phyloP scores from a whole-genome alignment of 768 basidiomycete genomes.

The Auriculariales sp. region DNA sequence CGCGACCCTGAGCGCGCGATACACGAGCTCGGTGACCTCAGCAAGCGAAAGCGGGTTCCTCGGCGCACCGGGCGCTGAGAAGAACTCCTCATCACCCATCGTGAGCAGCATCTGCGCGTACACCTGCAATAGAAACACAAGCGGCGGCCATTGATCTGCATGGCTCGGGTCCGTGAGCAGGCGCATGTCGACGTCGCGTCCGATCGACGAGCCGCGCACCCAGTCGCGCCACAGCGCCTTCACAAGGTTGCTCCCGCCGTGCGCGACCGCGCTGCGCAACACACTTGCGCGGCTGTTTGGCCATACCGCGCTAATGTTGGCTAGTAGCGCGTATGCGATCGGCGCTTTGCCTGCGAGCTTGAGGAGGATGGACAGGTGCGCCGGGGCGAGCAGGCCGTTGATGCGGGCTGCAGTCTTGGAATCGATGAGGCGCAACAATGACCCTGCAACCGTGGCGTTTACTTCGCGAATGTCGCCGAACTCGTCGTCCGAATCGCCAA shows the following conservation, averaged over 20 bases:
- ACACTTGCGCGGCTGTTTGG: conserved; percentile 41
- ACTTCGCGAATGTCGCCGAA: conserved; percentile 2
- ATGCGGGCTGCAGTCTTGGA: conserved; percentile 49
- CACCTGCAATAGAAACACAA: conserved; percentile 67
- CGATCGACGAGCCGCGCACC: conserved; percentile 47
- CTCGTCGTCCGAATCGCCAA: conserved; percentile 5
- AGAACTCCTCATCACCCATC: conserved; percentile 97
- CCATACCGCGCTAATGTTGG: conserved; percentile 46
- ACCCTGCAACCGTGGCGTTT: neutral
- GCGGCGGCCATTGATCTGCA: conserved; percentile 40
- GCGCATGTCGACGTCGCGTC: conserved; percentile 32
- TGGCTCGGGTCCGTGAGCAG: conserved; percentile 24
- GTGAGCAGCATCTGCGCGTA: conserved; percentile 77
- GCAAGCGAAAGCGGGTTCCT: conserved; percentile 71
- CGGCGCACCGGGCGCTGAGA: conserved; percentile 29
- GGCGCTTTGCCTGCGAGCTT: conserved; percentile 29
- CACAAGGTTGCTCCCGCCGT: conserved; percentile 49
- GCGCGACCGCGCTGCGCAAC: conserved; percentile 37
- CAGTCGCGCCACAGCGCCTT: conserved; percentile 54
- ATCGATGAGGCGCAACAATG: conserved; percentile 19
- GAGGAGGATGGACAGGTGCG: conserved; percentile 14
- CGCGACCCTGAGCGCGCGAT: conserved; percentile 70
- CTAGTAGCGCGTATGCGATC: conserved; percentile 31
- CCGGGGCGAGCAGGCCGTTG: conserved; percentile 32
- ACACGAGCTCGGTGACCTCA: conserved; percentile 62